Evolutionary conservation across 805 yeast genomes (phyloP).

Genomic region (Zygotorulaspora sp.): DNA sequence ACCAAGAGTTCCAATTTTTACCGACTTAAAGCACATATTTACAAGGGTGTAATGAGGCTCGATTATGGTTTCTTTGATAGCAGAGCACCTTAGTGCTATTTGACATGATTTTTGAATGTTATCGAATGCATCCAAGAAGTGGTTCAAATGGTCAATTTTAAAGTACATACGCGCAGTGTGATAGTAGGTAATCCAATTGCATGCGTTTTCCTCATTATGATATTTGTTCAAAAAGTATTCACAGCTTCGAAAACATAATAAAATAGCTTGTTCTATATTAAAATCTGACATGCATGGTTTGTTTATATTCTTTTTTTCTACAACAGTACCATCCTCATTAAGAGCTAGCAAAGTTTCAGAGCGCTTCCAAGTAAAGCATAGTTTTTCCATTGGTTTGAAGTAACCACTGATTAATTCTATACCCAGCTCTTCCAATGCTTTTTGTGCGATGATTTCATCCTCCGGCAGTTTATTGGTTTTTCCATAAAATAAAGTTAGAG

Average conservation of each 20-base stretch:
- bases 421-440: conserved; percentile 25
- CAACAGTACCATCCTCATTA: conserved; percentile 19
- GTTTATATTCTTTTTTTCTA: conserved; percentile 9
- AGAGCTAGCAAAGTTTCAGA: conserved; percentile 16
- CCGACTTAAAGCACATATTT: conserved; percentile 54
- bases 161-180: conserved; percentile 54
- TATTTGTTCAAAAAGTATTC: conserved; percentile 25
- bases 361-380: conserved; percentile 43
- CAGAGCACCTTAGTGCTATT: conserved; percentile 35
- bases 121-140: conserved; percentile 18
- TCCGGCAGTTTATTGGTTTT: conserved; percentile 10
- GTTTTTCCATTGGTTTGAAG: conserved; percentile 59
- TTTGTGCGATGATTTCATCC: conserved; percentile 16
- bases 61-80: conserved; percentile 51
- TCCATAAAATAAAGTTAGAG: conserved; percentile 29
- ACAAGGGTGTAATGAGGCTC: conserved; percentile 76
- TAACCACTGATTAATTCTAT: conserved; percentile 45
- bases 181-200: conserved; percentile 60
- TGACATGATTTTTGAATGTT: conserved; percentile 44
- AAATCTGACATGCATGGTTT: conserved; percentile 24
- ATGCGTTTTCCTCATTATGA: conserved; percentile 15
- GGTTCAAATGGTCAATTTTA: conserved; percentile 40
- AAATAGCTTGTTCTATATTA: conserved; percentile 31
- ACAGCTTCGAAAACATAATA: conserved; percentile 24
- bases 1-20: conserved; percentile 36